These are phyloP conservation scores for Solidago caesia DNA, from an alignment of 129 eudicot species.

Conservation along the genomic window DNA sequence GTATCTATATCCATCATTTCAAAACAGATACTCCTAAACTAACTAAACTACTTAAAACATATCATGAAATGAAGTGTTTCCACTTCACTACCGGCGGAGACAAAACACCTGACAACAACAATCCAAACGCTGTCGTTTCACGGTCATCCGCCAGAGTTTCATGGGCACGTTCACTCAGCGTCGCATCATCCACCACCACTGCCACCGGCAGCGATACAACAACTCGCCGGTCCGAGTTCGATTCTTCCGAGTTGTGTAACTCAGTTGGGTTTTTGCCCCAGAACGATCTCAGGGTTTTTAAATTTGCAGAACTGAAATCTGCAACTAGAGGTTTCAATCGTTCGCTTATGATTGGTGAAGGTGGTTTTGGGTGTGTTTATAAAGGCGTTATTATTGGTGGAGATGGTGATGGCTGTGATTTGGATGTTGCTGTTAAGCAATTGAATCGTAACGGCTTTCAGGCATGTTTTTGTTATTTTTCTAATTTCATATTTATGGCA, in stretches of 20 bases:
- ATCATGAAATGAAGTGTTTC: conserved; percentile 15
- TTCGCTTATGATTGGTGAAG: conserved; percentile 11
- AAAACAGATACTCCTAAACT: not conserved
- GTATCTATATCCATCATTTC: not conserved
- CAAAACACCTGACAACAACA: not conserved
- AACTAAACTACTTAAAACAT: not conserved
- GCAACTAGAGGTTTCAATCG: conserved; percentile 16
- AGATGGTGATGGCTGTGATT: conserved; percentile 17
- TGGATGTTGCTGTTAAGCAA: conserved; percentile 85
- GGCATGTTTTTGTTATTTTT: conserved; percentile 47
- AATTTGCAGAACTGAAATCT: conserved; percentile 6
- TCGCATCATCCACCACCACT: not conserved
- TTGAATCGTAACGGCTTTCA: conserved; percentile 85
- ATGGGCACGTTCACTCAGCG: conserved; percentile 20
- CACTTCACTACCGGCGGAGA: conserved; percentile 7
- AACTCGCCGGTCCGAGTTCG: conserved; percentile 13
- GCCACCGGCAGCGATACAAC: not conserved
- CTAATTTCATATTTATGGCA: too few relatives aligned
- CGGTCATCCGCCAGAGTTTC: conserved; percentile 12
- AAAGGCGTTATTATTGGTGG: conserved; percentile 46
- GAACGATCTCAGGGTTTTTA: conserved; percentile 1
- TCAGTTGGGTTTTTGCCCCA: conserved; percentile 4
- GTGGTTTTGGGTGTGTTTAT: conserved; percentile 37
- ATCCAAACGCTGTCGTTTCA: not conserved
- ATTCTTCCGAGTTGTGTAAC: not conserved